Percentiles rank a stretch among this genome's conserved stretches.
Evolutionary conservation across 345 rosid genomes (phyloP).

Genomic region (Raphanus sativus): DNA sequence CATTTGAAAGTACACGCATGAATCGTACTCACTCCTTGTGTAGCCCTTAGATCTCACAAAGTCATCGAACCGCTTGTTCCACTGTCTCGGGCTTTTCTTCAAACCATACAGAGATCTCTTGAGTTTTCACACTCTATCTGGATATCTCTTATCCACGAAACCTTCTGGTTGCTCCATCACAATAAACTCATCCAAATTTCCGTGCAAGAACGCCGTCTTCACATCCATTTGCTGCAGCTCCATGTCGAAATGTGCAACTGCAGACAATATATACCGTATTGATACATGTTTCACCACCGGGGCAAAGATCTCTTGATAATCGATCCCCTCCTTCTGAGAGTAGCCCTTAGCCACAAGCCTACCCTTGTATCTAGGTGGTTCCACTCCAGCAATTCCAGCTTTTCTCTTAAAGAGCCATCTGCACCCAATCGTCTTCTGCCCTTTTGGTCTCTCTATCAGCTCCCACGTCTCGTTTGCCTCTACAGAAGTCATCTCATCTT

Average conservation of each 20-base stretch:
- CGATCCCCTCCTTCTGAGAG: neutral
- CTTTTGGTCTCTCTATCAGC: neutral
- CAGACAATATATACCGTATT: too few relatives aligned
- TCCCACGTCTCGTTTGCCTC: neutral
- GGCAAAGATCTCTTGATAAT: too few relatives aligned
- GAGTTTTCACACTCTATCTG: neutral
- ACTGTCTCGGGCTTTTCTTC: neutral
- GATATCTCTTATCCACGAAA: neutral
- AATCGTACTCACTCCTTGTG: too few relatives aligned
- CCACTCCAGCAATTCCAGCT: neutral
- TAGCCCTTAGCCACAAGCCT: neutral
- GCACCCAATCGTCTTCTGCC: neutral
- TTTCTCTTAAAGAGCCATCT: neutral
- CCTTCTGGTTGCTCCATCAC: neutral
- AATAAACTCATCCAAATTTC: neutral
- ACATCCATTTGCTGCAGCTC: neutral
- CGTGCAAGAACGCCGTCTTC: neutral
- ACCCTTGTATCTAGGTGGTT: neutral
- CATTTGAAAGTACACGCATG: too few relatives aligned
- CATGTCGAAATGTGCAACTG: neutral
- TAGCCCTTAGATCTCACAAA: too few relatives aligned
- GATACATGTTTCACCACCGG: neutral
- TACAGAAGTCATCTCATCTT: neutral
- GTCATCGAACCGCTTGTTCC: neutral
- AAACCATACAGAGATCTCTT: neutral